Evolutionary conservation across 305 asterid species (phyloP), one percentile per base, ranked within the genome.

Genomic region (Fraxinus xanthoxyloides): DNA sequence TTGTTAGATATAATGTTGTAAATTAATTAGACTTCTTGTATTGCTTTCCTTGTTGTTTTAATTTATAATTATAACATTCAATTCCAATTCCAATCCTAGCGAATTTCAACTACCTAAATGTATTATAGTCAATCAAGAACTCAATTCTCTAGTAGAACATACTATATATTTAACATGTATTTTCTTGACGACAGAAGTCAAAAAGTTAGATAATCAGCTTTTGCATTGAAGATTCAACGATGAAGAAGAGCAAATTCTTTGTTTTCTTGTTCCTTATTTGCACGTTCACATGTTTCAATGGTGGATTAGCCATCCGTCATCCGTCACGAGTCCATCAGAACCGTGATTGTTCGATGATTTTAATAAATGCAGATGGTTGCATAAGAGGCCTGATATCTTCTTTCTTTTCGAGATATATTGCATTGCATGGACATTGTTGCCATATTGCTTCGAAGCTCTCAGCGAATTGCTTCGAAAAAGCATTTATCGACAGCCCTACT

Each of bases 381-480:
- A 7, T 7, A 0, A 21, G 81, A 4, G 76, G 77, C 30, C 77
- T 85, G 34, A 61, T 61, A n/a, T 56, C 79, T 32, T 78, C 69
- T 0, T 76, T 77, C 31, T 72, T 80, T 8, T 65, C 56, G 13
- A 23, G n/a, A 3, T n/a, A 34, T 1, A 69, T 70, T 31, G 23
- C 26, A 0, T 17, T 87, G 51, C 65, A 48, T n/a, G 17, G 51
- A 7, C 19, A 61, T 7, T 85, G 86, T 35, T 85, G 86, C 59
- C 28, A 15, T 0, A 38, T 30, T 23, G 51, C 85, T 74, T 77
- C 77, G 38, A 73, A 77, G 83, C 77, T 87, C 38, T 87, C 86
- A 8, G 74, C 74, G 67, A 30, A 43, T n/a, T 85, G 86, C 65
- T 87, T 87, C 70, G 15, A 73, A 0, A 24, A 78, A 81, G 87